Percentiles rank a stretch among this genome's conserved stretches.
phyloP scores from a whole-genome alignment of 176 grass and related monocot genomes.

The Olyra latifolia region DNA sequence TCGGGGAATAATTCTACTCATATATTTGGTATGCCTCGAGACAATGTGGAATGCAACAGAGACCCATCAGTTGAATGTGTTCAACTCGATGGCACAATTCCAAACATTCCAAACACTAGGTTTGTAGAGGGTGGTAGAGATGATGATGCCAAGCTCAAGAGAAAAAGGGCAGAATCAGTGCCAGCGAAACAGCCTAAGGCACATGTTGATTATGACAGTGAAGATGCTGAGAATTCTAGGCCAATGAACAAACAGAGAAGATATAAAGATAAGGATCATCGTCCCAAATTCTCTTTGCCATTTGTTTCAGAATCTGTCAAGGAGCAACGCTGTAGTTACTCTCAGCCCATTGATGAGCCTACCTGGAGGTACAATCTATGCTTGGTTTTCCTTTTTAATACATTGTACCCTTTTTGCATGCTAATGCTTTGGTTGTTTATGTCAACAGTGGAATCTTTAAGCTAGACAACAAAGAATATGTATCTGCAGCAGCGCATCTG shows the following conservation, averaged over 20 bases:
- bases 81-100: background rate
- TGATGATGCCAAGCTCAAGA: background rate
- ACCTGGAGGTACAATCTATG: constrained; percentile 33
- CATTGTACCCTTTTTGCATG: background rate
- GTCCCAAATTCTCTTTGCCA: background rate
- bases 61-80: background rate
- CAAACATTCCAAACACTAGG: background rate
- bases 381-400: background rate
- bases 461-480: constrained; percentile 17
- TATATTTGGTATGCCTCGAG: background rate
- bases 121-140: background rate
- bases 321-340: background rate
- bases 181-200: background rate
- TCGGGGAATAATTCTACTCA: background rate
- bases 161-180: background rate
- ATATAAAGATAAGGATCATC: background rate
- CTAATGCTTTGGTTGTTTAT: constrained; percentile 16
- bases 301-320: background rate
- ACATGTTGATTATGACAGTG: background rate
- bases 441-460: constrained; percentile 59
- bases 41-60: background rate
- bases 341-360: constrained; percentile 13
- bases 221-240: background rate
- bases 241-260: background rate
- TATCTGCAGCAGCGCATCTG: constrained; percentile 45